Evolutionary conservation across 1,284 basidiomycete species (phyloP).

Genomic region (Trichosporon faecale): DNA sequence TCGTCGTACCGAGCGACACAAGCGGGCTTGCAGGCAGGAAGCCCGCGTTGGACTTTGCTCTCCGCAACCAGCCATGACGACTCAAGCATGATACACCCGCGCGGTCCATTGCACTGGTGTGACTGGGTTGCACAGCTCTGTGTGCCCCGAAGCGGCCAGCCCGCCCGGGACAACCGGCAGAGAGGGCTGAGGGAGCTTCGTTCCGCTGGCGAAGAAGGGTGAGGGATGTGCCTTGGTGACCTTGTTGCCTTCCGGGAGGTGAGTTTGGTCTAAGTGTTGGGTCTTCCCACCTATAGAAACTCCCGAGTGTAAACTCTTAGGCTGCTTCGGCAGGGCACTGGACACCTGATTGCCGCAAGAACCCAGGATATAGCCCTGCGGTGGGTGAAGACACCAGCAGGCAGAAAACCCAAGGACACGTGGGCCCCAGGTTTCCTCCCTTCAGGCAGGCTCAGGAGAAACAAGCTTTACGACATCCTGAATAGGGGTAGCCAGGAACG

Average conservation of each 20-base stretch:
- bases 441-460: background rate
- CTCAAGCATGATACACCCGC: background rate
- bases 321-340: background rate
- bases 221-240: background rate
- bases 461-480: slow-evolving; percentile 9
- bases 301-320: background rate
- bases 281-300: background rate
- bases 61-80: background rate
- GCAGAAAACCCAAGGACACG: background rate
- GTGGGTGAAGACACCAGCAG: background rate
- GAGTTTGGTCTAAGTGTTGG: slow-evolving; percentile 3
- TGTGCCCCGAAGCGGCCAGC: background rate
- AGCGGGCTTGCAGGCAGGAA: background rate
- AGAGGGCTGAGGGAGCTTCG: background rate
- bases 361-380: background rate
- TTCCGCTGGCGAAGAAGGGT: background rate
- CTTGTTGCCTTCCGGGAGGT: background rate
- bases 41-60: background rate
- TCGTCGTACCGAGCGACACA: background rate
- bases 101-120: background rate
- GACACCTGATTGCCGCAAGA: background rate
- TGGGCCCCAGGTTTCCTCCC: background rate
- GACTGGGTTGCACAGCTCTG: background rate
- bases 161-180: background rate
- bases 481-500: background rate